phyloP scores from a whole-genome alignment of 129 eudicot genomes.

The Flaveria ramosissima region DNA sequence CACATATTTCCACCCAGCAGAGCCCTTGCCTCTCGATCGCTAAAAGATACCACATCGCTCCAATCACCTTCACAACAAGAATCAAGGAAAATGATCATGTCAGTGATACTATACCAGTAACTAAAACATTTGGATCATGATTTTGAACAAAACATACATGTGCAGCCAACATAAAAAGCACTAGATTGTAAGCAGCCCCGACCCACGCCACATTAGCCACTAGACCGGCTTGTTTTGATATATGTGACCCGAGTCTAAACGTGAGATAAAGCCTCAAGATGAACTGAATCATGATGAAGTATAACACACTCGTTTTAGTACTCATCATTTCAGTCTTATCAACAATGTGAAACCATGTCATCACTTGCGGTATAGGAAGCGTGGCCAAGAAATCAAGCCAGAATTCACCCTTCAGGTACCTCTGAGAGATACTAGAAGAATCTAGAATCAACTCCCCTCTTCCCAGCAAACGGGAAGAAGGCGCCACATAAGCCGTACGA shows the following conservation, averaged over 20 bases:
- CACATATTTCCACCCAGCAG: constrained; percentile 70
- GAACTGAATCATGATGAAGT: constrained; percentile 67
- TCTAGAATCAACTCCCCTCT: constrained; percentile 81
- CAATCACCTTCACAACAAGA: constrained; percentile 53
- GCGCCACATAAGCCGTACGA: constrained; percentile 78
- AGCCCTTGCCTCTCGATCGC: constrained; percentile 71
- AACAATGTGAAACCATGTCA: constrained; percentile 57
- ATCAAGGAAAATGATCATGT: background rate
- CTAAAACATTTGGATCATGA: background rate
- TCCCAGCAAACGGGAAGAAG: constrained; percentile 79
- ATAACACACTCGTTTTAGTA: constrained; percentile 48
- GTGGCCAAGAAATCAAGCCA: constrained; percentile 73
- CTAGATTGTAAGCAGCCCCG: constrained; percentile 80
- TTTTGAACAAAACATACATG: constrained; percentile 56
- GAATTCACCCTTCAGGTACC: constrained; percentile 52
- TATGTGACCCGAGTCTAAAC: constrained; percentile 59
- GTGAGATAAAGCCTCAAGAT: constrained; percentile 59
- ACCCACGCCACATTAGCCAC: constrained; percentile 77
- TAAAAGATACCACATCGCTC: constrained; percentile 78
- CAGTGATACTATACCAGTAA: background rate
- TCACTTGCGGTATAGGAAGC: constrained; percentile 84
- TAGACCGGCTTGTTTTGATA: constrained; percentile 64
- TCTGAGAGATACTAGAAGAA: constrained; percentile 53
- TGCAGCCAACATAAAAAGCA: constrained; percentile 80
- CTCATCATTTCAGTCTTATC: constrained; percentile 46